Base-by-base conservation (phyloP, 306 rosid species). In the Citrullus amarus region DNA sequence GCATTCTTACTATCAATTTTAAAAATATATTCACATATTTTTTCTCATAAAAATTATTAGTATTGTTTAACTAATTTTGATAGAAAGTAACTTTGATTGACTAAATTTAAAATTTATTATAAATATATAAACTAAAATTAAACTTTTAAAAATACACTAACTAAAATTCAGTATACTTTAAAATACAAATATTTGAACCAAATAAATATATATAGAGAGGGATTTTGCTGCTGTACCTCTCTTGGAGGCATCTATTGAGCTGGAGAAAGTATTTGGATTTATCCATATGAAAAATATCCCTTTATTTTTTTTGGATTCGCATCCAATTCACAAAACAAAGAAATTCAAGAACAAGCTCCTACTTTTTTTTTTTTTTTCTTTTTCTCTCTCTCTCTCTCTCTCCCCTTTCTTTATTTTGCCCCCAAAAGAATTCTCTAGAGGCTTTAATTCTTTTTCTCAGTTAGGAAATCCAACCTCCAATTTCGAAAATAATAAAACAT, bases 201-300 rank as follows among this genome's bases (percentile, higher is more conserved):
- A 38, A 53, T 53, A 14, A 15, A 56, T 39, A 28, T 75, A 55
- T 18, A 15, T 10, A 17, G 2, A 43, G 6, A 50, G 30, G 66
- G 80, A 38, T 69, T 66, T 85, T 84, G 81, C 18, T 77, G 73
- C 66, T 79, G 82, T 87, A 75, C 78, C 88, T 88, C 86, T 82
- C 89, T 80, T 60, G 68, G 84, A 75, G 81, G 95, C 87, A 90
- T 91, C 90, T 87, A 79, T 86, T 85, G 81, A 79, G 92, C 84
- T 85, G 88, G 84, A 85, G 80, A 69, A 80, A 80, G 80, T 80
- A 81, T 87, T 82, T 86, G 93, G 78, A 75, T 87, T 82, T 90
- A 90, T 90, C 91, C 95, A 82, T 56, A 83, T 85, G 91, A 87
- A 90, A 90, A 89, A 72, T 46, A 13, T 25, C 88, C 82, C 82